Evolutionary conservation across 106 monocot genomes (phyloP).

Genomic region (Acanthochlamys bracteata): DNA sequence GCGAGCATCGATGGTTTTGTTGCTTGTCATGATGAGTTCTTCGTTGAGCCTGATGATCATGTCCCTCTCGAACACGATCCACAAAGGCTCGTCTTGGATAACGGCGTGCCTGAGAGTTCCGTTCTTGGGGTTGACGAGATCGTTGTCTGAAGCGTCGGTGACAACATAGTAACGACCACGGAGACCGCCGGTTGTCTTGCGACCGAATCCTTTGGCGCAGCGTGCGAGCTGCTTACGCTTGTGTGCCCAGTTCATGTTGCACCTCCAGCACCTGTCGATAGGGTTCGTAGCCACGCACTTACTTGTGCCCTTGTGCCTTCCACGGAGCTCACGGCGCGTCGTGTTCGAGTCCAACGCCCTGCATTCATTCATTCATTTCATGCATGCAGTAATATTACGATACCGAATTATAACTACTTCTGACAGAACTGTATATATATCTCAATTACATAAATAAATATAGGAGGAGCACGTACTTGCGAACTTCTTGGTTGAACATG

Average conservation of each 20-base stretch:
- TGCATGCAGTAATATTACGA: no score
- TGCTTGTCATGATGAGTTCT: conserved; percentile 43
- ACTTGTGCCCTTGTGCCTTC: neutral
- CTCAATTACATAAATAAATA: neutral
- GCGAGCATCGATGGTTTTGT: conserved; percentile 53
- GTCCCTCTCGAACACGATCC: conserved; percentile 41
- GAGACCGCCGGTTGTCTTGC: conserved; percentile 9
- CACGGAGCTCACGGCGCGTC: conserved; percentile 14
- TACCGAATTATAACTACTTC: no score
- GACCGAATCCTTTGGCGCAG: conserved; percentile 33
- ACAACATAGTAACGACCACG: conserved; percentile 13
- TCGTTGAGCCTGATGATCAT: conserved; percentile 46
- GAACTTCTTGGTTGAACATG: conserved; percentile 19
- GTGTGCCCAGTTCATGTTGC: conserved; percentile 24
- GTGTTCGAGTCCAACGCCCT: conserved; percentile 13
- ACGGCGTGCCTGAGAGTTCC: conserved; percentile 30
- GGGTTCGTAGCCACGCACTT: conserved; percentile 45
- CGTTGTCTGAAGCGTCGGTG: conserved; percentile 13
- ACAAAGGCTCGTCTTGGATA: conserved; percentile 27
- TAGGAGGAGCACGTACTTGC: neutral
- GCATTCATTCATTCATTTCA: no score
- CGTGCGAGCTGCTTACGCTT: conserved; percentile 18
- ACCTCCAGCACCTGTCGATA: conserved; percentile 64
- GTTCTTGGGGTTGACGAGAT: conserved; percentile 8
- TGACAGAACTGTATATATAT: no score